phyloP scores from a whole-genome alignment of 2,329 filamentous ascomycete genomes.

The Penicillium sp. region DNA sequence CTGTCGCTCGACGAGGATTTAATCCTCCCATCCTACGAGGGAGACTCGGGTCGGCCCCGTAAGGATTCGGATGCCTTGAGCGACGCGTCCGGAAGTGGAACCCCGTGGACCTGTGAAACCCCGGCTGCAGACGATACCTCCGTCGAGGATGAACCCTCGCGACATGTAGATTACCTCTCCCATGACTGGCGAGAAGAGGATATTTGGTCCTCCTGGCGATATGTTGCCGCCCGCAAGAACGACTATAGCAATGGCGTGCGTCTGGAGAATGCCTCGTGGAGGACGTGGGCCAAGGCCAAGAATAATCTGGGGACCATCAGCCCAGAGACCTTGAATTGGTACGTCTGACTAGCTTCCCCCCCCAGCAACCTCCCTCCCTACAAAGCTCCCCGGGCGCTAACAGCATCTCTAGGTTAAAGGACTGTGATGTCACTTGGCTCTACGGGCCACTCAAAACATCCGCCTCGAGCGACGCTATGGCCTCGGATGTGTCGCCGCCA shows the following conservation, averaged over 20 bases:
- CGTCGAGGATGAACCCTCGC: constrained; percentile 70
- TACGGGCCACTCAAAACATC: constrained; percentile 88
- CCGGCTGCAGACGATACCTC: constrained; percentile 78
- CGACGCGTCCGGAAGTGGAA: constrained; percentile 32
- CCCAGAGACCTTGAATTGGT: constrained; percentile 93
- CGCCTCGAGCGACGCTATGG: constrained; percentile 52
- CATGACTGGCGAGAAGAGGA: constrained; percentile 94
- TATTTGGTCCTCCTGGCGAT: constrained; percentile 96
- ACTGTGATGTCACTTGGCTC: constrained; percentile 95
- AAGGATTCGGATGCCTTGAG: constrained; percentile 35
- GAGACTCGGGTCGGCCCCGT: constrained; percentile 32
- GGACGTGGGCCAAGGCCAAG: constrained; percentile 93
- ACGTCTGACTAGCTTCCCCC: constrained; percentile 34
- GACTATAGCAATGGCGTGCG: constrained; percentile 78
- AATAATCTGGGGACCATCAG: constrained; percentile 83
- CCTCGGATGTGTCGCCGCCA: constrained; percentile 50
- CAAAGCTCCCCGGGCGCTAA: background rate
- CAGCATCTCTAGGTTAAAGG: constrained; percentile 71
- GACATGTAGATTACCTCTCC: constrained; percentile 93
- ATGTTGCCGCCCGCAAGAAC: constrained; percentile 76
- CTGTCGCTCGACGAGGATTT: constrained; percentile 44
- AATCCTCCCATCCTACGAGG: constrained; percentile 45
- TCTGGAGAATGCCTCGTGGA: constrained; percentile 94
- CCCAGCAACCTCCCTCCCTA: background rate
- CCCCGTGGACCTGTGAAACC: constrained; percentile 59